These are phyloP conservation scores for Herpetospermum pedunculosum DNA, from an alignment of 306 rosid species.

Conservation along the genomic window DNA sequence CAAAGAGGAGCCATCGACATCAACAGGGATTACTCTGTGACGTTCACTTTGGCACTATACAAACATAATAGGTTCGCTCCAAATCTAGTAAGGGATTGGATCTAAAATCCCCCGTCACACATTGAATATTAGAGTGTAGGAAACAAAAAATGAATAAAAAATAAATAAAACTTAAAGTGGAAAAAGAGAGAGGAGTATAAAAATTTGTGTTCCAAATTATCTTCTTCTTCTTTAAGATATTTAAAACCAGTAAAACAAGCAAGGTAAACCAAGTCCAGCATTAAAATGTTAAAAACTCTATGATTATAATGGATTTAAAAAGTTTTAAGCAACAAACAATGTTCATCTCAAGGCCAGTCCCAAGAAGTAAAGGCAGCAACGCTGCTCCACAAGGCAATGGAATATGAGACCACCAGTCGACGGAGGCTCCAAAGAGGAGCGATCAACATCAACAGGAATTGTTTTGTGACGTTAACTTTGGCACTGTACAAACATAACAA, in stretches of 20 bases:
- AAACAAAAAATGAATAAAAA: too few species aligned
- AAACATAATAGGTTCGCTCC: slow-evolving; percentile 42
- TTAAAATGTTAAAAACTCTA: too few species aligned
- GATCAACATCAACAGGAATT: slow-evolving; percentile 21
- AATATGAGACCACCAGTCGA: slow-evolving; percentile 35
- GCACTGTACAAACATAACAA: slow-evolving; percentile 37
- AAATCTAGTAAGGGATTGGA: slow-evolving; percentile 18
- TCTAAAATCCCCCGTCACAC: slow-evolving; percentile 38
- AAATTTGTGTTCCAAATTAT: too few species aligned
- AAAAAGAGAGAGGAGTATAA: too few species aligned
- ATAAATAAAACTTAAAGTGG: too few species aligned
- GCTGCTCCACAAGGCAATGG: too few species aligned
- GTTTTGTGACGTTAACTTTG: slow-evolving; percentile 31
- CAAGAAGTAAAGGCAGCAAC: slow-evolving; percentile 45
- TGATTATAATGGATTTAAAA: too few species aligned
- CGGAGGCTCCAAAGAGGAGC: slow-evolving; percentile 30
- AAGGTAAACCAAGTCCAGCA: neutral
- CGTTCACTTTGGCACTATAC: slow-evolving; percentile 44
- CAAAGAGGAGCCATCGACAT: slow-evolving; percentile 26
- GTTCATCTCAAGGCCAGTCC: slow-evolving; percentile 59
- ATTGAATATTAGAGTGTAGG: too few species aligned
- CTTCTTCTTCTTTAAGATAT: neutral
- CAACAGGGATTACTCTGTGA: slow-evolving; percentile 13
- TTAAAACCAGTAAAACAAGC: neutral
- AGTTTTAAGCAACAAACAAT: too few species aligned